Evolutionary conservation across 176 grass and related monocot genomes (phyloP).

Genomic region (Eleusine coracana): DNA sequence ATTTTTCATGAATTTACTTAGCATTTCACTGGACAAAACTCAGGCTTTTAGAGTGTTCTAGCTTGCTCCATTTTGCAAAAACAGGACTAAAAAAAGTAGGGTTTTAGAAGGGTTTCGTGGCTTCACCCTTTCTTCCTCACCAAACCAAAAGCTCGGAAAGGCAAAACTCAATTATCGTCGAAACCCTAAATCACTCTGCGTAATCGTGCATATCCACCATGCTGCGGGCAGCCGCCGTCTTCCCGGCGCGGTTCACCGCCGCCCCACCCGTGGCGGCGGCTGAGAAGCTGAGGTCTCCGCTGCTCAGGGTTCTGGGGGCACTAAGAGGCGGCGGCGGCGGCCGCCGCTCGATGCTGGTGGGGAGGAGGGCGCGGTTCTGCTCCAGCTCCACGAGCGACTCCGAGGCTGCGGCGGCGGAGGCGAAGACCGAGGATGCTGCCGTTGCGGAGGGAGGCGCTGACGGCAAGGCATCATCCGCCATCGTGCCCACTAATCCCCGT

Average conservation of each 20-base stretch:
- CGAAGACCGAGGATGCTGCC: slow-evolving; percentile 46
- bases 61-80: background rate
- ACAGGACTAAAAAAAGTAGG: slow-evolving; percentile 37
- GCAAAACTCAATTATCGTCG: background rate
- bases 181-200: slow-evolving; percentile 49
- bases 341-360: slow-evolving; percentile 29
- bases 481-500: slow-evolving; percentile 62
- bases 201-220: slow-evolving; percentile 17
- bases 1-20: background rate
- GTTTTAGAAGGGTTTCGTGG: slow-evolving; percentile 76
- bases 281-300: slow-evolving; percentile 56
- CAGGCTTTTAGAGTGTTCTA: background rate
- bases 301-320: slow-evolving; percentile 61
- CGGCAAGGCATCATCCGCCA: slow-evolving; percentile 65
- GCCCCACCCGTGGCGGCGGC: slow-evolving; percentile 50
- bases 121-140: slow-evolving; percentile 31
- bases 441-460: slow-evolving; percentile 54
- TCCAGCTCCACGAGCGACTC: slow-evolving; percentile 55
- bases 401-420: slow-evolving; percentile 43
- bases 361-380: slow-evolving; percentile 66
- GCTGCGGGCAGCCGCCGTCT: slow-evolving; percentile 53
- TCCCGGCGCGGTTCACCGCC: slow-evolving; percentile 52
- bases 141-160: slow-evolving; percentile 36
- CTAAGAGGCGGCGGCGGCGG: slow-evolving; percentile 42
- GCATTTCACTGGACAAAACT: background rate